Base-by-base conservation (phyloP, 805 yeast genomes). In the Nakazawaea laoshanensis region DNA sequence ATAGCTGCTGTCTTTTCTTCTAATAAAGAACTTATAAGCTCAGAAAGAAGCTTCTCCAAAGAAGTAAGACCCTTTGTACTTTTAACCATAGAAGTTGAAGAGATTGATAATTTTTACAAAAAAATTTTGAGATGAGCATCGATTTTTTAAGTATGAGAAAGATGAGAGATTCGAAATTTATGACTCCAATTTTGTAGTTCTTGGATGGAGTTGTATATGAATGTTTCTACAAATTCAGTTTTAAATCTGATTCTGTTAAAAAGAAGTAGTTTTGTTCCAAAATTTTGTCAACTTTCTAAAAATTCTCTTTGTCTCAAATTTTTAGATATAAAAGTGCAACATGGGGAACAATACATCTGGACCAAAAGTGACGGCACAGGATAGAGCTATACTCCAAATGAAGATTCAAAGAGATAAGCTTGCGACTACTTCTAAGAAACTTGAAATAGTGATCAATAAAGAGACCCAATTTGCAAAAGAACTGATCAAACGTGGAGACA, bases 401-500 rank as follows among this genome's bases (percentile, higher is more conserved):
- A 92, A 92, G 52, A 61, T 82, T 24, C 96, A 94, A 45, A 65
- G 96, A 39, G 98, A 92, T 55, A 79, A 78, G 42, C 65, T 92
- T 15, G 72, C 72, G 43, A 83, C 80, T 52, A 83, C 87, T 42
- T 82, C 76, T 46, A 60, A 60, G 29, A 71, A 74, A 39, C 68
- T 88, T 23, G 61, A 63, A 19, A 53, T 57, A 0, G 69, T 84
- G 4, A 68, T 85, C 12, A 63, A 61, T 8, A 61, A 71, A 21
- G 96, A 92, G 53, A 63, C 63, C 2, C 61, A 61, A 27, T 52
- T 78, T 10, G 92, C 92, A 14, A 63, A 61, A 36, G 60, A 65
- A 42, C 72, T 77, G 13, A 47, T 82, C 4, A 61, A 54, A 11
- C 50, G 61, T 12, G 72, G 74, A 7, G 69, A 83, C 42, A 67